Evolutionary conservation across 2,329 filamentous ascomycete genomes (phyloP), one percentile per base, ranked within the genome.

Genomic region (Fusarium sterilihyphosum): DNA sequence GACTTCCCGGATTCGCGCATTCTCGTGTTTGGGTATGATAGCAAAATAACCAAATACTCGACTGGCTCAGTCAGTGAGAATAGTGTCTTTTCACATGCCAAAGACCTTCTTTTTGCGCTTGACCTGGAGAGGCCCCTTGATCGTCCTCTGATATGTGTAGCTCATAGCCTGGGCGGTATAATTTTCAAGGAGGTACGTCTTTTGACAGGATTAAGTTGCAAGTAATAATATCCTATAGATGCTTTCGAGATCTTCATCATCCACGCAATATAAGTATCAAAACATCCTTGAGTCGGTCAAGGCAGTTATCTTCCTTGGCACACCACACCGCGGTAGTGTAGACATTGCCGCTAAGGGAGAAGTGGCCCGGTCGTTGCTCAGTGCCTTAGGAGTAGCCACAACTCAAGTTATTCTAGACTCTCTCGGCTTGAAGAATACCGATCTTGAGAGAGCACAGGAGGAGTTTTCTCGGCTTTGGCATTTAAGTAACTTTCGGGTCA

Each of bases 141-240:
- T n/a, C 40, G 40, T 0, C 40, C 40, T 41, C 40, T 41, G 20
- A 41, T 41, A 41, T 41, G 40, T 41, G 22, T 41, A 41, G 40
- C 22, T 10, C 40, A 41, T 22, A 41, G 40, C 40, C 40, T 41
- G 13, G 40, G 40, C 22, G 40, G 40, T 2, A n/a, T 41, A 0
- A n/a, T 41, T 41, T 22, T 41, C 13, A 41, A 41, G 22, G 40
- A 41, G 40, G 40, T 41, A n/a, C 0, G 40, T 41, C 22, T 6
- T 0, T 41, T 3, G 8, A 1, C 0, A 2, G 8, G 13, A 6
- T n/a, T n/a, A 1, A 10, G 8, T n/a, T 3, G 3, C 22, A 41
- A 3, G 13, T 6, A 41, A 0, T n/a, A n/a, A n/a, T 41, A 41
- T 14, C 2, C 2, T 41, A 0, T 0, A n/a, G 40, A 41, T n/a